phyloP scores from a whole-genome alignment of 164 flowering plant genomes.

The Protea cynaroides region DNA sequence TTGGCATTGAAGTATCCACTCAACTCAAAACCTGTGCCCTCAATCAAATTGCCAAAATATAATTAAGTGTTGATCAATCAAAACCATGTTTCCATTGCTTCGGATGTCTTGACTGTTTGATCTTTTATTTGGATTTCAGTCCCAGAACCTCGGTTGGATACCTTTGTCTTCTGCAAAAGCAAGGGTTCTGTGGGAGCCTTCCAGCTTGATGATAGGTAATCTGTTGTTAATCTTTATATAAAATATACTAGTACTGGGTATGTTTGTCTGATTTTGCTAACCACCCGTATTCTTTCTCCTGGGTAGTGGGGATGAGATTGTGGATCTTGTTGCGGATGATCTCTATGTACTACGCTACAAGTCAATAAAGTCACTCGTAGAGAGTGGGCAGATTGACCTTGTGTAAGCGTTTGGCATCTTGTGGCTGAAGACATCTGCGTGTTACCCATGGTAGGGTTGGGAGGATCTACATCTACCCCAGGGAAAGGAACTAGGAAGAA shows the following conservation, averaged over 20 bases:
- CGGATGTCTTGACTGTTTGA: not conserved
- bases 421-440: no score
- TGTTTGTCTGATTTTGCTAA: not conserved
- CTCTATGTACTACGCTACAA: constrained; percentile 68
- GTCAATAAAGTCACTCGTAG: constrained; percentile 58
- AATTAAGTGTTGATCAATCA: no score
- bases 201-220: constrained; percentile 62
- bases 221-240: no score
- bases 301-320: constrained; percentile 53
- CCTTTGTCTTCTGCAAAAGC: constrained; percentile 77
- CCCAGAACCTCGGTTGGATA: constrained; percentile 57
- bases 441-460: no score
- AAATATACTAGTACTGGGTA: not conserved
- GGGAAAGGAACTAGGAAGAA: no score
- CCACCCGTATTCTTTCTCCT: constrained; percentile 3
- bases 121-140: constrained; percentile 3
- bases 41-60: no score
- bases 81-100: no score
- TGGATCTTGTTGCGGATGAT: constrained; percentile 62
- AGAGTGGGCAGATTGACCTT: constrained; percentile 61
- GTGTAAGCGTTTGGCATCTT: constrained; percentile 18
- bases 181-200: constrained; percentile 51
- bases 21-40: no score
- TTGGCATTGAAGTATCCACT: no score
- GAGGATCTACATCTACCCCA: no score